phyloP scores from a whole-genome alignment of 495 filamentous ascomycete genomes.

The Annulohypoxylon bovei region DNA sequence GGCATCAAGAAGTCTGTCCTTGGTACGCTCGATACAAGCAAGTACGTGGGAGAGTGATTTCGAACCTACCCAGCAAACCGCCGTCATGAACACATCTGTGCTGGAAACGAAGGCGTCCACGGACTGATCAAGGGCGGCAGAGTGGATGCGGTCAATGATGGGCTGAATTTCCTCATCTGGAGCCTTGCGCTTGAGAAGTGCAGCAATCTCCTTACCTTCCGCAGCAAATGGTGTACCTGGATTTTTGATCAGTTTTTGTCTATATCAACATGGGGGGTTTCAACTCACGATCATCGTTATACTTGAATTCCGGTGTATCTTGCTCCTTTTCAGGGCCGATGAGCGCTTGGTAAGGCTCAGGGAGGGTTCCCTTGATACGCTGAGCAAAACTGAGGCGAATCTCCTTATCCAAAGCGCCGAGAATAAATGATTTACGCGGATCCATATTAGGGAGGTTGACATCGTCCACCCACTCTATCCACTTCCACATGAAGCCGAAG shows the following conservation, averaged over 20 bases:
- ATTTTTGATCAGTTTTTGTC: constrained; percentile 16
- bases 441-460: constrained; percentile 77
- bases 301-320: constrained; percentile 95
- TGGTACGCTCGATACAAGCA: constrained; percentile 94
- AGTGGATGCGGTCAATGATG: constrained; percentile 78
- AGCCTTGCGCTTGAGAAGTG: constrained; percentile 83
- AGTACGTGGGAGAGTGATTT: constrained; percentile 97
- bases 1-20: constrained; percentile 84
- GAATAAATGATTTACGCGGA: constrained; percentile 91
- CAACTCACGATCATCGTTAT: constrained; percentile 75
- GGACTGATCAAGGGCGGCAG: constrained; percentile 71
- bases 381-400: constrained; percentile 96
- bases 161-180: constrained; percentile 82
- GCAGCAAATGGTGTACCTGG: constrained; percentile 80
- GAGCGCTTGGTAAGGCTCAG: constrained; percentile 81
- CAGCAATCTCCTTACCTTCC: constrained; percentile 81
- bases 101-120: constrained; percentile 82
- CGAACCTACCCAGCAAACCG: constrained; percentile 89
- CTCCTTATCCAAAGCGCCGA: constrained; percentile 92
- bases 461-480: constrained; percentile 96
- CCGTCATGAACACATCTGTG: constrained; percentile 91
- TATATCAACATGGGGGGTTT: not conserved
- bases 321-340: constrained; percentile 90
- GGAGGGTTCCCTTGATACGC: constrained; percentile 92
- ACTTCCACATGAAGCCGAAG: constrained; percentile 99